Percentiles rank a stretch among this genome's conserved stretches.
Conservation (phyloP, 1,139 yeast genomes). For the Blastobotrys apis region DNA sequence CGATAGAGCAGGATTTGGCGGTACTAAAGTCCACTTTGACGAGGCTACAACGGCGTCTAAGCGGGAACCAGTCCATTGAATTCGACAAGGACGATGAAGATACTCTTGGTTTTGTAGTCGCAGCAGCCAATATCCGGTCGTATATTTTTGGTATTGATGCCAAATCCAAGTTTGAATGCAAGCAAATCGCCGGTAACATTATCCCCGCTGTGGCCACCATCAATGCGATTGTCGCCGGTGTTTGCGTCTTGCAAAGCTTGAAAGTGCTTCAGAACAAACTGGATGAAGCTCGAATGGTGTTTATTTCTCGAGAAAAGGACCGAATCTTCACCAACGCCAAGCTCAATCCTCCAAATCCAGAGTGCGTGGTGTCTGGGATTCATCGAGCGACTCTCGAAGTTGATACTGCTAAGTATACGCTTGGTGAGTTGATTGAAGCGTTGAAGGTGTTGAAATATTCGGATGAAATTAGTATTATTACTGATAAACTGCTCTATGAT, state of each 20-base stretch:
- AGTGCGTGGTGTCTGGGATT: conserved; percentile 71
- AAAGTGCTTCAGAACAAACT: conserved; percentile 42
- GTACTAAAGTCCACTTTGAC: conserved; percentile 52
- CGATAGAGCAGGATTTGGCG: conserved; percentile 56
- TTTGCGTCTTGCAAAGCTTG: conserved; percentile 69
- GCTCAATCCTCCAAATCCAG: conserved; percentile 56
- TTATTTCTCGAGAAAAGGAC: conserved; percentile 61
- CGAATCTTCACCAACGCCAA: conserved; percentile 64
- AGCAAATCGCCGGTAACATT: conserved; percentile 94
- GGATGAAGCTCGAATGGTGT: conserved; percentile 45
- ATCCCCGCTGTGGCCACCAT: conserved; percentile 99
- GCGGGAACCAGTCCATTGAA: conserved; percentile 30
- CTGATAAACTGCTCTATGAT: conserved; percentile 71
- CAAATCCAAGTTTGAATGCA: conserved; percentile 80
- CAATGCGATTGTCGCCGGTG: conserved; percentile 90
- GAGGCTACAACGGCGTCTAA: conserved; percentile 49
- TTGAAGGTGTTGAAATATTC: conserved; percentile 49
- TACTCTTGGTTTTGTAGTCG: conserved; percentile 79
- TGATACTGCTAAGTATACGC: conserved; percentile 36
- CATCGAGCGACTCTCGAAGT: conserved; percentile 48
- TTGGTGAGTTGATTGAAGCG: conserved; percentile 43
- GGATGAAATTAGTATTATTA: conserved; percentile 62
- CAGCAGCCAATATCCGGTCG: conserved; percentile 83
- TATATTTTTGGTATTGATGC: conserved; percentile 63
- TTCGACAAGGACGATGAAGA: conserved; percentile 96